Percentiles rank a stretch among this genome's conserved stretches.
Evolutionary conservation across 345 rosid genomes (phyloP).

Genomic region (Dipteronia sinensis): DNA sequence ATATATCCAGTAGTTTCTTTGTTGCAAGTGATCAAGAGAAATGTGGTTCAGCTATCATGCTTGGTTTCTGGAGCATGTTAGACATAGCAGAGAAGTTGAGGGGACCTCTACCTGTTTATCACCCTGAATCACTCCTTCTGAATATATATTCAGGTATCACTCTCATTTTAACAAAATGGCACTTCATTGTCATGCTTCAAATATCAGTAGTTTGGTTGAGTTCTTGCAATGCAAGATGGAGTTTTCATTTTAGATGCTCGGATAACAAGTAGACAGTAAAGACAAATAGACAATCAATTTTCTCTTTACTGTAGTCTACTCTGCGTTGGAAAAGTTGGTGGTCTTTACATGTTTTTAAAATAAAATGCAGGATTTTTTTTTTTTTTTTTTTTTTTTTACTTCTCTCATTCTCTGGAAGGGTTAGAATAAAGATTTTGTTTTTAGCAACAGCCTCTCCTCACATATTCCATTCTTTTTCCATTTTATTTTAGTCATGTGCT

Average conservation of each 20-base stretch:
- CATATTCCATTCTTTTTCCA: neutral
- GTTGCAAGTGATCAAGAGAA: conserved; percentile 33
- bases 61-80: conserved; percentile 52
- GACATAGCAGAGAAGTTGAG: conserved; percentile 55
- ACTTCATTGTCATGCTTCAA: neutral
- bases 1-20: conserved; percentile 28
- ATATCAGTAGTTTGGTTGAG: neutral
- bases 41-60: conserved; percentile 32
- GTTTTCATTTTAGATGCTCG: conserved; percentile 7
- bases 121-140: conserved; percentile 69
- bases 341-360: neutral
- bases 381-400: neutral
- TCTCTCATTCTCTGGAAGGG: neutral
- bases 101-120: conserved; percentile 68
- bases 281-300: neutral
- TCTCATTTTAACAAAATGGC: conserved; percentile 1
- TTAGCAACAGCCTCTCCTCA: neutral
- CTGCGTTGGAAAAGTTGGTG: neutral
- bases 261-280: conserved; percentile 1
- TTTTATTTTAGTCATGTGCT: neutral
- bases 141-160: conserved; percentile 78
- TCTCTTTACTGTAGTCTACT: neutral
- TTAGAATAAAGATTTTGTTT: neutral
- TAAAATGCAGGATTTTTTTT: neutral
- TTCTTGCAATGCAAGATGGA: neutral